phyloP scores from a whole-genome alignment of 106 monocot genomes.

The Phalaenopsis aphrodite region DNA sequence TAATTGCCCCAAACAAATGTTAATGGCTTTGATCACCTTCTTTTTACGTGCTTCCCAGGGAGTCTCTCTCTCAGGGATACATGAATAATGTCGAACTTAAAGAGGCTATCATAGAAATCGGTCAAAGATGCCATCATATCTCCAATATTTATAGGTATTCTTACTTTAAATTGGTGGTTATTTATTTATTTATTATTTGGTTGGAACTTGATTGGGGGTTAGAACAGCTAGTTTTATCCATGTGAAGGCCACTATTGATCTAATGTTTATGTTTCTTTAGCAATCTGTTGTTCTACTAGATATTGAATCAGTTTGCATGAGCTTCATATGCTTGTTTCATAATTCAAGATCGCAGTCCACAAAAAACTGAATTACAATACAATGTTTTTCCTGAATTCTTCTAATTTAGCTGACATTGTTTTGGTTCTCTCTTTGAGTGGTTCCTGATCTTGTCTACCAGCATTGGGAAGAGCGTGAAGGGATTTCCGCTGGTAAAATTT shows the following conservation, averaged over 20 bases:
- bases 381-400: background rate
- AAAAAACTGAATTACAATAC: background rate
- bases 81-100: slow-evolving; percentile 86
- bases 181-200: slow-evolving; percentile 1
- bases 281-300: background rate
- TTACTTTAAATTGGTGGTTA: background rate
- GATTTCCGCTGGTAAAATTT: slow-evolving; percentile 12
- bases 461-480: slow-evolving; percentile 12
- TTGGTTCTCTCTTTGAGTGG: slow-evolving; percentile 9
- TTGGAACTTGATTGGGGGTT: background rate
- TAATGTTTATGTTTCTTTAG: background rate
- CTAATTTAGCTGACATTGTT: slow-evolving; percentile 1
- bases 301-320: background rate
- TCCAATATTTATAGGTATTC: slow-evolving; percentile 49
- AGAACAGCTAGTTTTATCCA: background rate
- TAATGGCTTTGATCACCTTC: background rate
- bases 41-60: background rate
- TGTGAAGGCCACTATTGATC: background rate
- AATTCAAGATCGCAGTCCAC: background rate
- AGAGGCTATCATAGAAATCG: slow-evolving; percentile 46
- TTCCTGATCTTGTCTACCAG: background rate
- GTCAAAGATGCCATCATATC: slow-evolving; percentile 64
- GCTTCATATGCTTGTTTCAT: background rate
- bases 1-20: too few relatives aligned
- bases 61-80: slow-evolving; percentile 37